Evolutionary conservation across 2,329 filamentous ascomycete species (phyloP), one percentile per base, ranked within the genome.

Genomic region (Lachnellula hyalina): DNA sequence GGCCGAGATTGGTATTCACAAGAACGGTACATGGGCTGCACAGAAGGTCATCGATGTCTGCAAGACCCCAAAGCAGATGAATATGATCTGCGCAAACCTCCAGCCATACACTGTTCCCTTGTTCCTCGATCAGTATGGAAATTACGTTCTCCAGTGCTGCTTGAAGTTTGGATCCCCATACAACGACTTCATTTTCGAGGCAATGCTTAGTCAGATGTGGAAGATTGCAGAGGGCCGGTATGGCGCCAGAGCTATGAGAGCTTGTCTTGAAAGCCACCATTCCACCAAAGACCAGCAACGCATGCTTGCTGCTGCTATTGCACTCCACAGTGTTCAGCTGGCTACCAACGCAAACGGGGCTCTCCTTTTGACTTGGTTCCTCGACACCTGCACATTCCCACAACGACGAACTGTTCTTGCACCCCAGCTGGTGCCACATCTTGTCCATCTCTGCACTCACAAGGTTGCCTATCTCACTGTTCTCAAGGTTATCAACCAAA

Each of bases 11-110:
- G 94, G 94, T 65, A 86, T 96, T 7, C 94, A 99, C 80, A 99
- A 99, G 82, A 99, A 99, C 67, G 94, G 94, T 59, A 99, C 94
- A 1, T 99, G 94, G 94, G 94, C 94, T 52, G 94, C 94, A 1
- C 94, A 99, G 74, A 99, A 97, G 80, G 97, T 99, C 67, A 97
- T 99, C 63, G 93, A 97, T 67, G 90, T 96, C 6, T 93, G 91
- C 71, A 90, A 94, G 73, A 90, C 88, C 0, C 84, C 87, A 5
- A 76, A 78, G 41, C 92, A 97, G 73, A 93, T 94, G 85, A 75
- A 78, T 47, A 76, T 90, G 74, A 93, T 99, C 67, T 87, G 94
- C 28, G 85, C 96, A 60, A 82, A 90, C 62, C 78, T 97, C 32
- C 87, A 87, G 3, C 86, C 91, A 0, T 96, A 95, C 73, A 91